phyloP scores from a whole-genome alignment of 345 rosid genomes.

The Laguncularia racemosa region DNA sequence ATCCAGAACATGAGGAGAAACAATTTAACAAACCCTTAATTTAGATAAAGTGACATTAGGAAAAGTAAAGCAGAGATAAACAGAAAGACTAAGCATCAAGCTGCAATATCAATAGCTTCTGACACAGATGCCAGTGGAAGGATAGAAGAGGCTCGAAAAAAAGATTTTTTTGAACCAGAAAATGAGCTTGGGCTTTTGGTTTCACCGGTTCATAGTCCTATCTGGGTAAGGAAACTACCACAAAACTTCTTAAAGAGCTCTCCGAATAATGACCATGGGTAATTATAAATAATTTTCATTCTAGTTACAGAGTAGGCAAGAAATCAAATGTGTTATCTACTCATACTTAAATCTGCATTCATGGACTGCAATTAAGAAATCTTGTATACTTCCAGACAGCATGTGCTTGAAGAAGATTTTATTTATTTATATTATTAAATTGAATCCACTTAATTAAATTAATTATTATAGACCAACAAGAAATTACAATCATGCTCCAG shows the following conservation, averaged over 20 bases:
- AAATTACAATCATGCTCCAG: too few species aligned
- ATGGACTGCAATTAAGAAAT: too few species aligned
- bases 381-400: slow-evolving; percentile 30
- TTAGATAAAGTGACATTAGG: slow-evolving; percentile 70
- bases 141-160: slow-evolving; percentile 49
- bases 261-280: slow-evolving; percentile 60
- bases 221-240: slow-evolving; percentile 42
- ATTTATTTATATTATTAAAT: too few species aligned
- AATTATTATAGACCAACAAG: too few species aligned
- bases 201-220: slow-evolving; percentile 26
- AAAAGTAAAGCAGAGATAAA: slow-evolving; percentile 59
- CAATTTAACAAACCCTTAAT: slow-evolving; percentile 65
- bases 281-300: background rate
- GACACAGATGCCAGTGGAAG: slow-evolving; percentile 35
- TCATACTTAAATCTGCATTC: too few species aligned
- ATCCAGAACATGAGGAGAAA: slow-evolving; percentile 70
- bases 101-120: slow-evolving; percentile 35
- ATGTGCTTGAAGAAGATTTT: slow-evolving; percentile 34
- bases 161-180: slow-evolving; percentile 70
- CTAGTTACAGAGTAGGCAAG: background rate
- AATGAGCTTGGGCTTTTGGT: slow-evolving; percentile 35
- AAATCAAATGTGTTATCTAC: slow-evolving; percentile 1
- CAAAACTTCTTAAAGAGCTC: slow-evolving; percentile 44
- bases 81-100: slow-evolving; percentile 56
- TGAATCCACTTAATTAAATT: too few species aligned